Base-by-base conservation (phyloP, 2,329 filamentous ascomycete species). In the Fusarium tuaranense region DNA sequence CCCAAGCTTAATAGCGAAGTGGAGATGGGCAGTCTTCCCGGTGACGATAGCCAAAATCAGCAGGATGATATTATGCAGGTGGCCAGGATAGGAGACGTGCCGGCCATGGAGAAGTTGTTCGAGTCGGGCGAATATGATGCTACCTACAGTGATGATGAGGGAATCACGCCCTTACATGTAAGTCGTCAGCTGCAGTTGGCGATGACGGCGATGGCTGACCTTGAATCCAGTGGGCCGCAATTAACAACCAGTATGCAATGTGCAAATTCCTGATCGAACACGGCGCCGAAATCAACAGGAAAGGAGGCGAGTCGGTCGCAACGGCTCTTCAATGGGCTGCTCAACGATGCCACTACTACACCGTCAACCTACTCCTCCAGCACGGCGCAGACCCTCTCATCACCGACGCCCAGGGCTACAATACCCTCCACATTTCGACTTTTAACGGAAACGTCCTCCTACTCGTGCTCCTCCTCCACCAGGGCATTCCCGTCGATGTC, bases 241-340 rank as follows among this genome's bases (percentile, higher is more conserved):
- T 99, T 83, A 99, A 99, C 86, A 98, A 98, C 81, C 97, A 98
- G 82, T 97, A 96, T 86, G 94, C 94, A 76, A 95, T 98, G 87
- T 98, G 96, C 89, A 96, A 97, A 83, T 98, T 97, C 84, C 91
- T 99, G 53, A 90, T 99, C 81, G 94, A 90, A 60, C 84, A 87
- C 73, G 95, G 95, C 80, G 97, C 95, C 80, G 93, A 97, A 81
- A 93, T 98, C 79, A 98, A 99, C 85, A 93, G 92, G 73, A 98
- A 97, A 83, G 97, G 97, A 83, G 97, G 97, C 83, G 96, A 98
- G 81, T 98, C 95, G 12, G 89, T 97, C 48, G 96, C 97, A 18
- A 98, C 97, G 51, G 94, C 97, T 18, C 92, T 97, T 1, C 95
- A 98, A 85, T 99, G 97, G 97, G 97, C 97, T 38, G 97, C 95